Evolutionary conservation across 1,139 yeast species (phyloP), one percentile per base, ranked within the genome.

Genomic region (Pichiaceae sp.): DNA sequence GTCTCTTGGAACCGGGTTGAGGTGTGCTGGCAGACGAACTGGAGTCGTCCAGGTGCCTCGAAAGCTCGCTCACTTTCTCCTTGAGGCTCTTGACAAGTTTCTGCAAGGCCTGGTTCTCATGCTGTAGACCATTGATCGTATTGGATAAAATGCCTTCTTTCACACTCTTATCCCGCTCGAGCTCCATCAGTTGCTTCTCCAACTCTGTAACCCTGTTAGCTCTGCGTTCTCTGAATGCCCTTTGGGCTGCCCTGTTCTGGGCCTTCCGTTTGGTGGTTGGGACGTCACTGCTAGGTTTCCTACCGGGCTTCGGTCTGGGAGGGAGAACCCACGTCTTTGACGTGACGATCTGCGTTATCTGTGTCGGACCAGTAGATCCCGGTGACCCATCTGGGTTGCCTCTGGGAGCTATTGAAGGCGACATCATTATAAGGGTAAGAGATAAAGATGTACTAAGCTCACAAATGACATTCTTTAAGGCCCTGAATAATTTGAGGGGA

Each of bases 241-340:
- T 61, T 62, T 87, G 97, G 3, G 97, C 97, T 19, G 95, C 96
- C 42, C 97, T 68, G 56, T 89, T 89, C 60, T 89, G 96, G 1
- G 95, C 95, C 59, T 87, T 86, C 40, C 96, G 65, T 53, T 84
- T 83, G 31, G 79, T 72, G 1, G 82, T 81, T 1, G 84, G 83
- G 0, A 82, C 75, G 36, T 66, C 70, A 8, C 51, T 75, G 42
- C 87, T 72, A 11, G 95, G 95, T 58, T 85, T 85, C 42, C 95
- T 64, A 9, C 95, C 96, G 0, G 95, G 95, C 55, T 84, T 85
- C 4, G 94, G 93, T 41, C 95, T 64, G 9, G 95, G 95, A 2
- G 96, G 96, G 27, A 87, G 65, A 14, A 84, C 89, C 94, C 96
- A 87, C 49, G 79, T 85, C 50, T 75, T 83, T n/a, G 94, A 82